Base-by-base conservation (phyloP, 1,139 yeast genomes). In the Pichia sp. region DNA sequence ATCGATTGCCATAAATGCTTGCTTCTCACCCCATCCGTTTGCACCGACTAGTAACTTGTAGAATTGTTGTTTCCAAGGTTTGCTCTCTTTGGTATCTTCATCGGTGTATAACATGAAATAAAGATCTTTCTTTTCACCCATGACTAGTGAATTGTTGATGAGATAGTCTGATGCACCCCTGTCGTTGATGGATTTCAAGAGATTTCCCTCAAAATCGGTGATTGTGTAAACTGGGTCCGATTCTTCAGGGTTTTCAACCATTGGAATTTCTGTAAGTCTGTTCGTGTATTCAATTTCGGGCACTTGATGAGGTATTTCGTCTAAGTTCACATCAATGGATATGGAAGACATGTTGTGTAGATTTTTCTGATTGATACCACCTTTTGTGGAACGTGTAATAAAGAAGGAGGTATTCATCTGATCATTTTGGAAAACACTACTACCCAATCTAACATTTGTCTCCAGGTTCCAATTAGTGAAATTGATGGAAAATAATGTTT, bases 131-230 rank as follows among this genome's bases (percentile, higher is more conserved):
- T 29, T 75, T 55, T 38, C 69, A 68, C 47, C 69, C 70, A 35
- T 75, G 56, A 29, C 58, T 31, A 52, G 47, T 3, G 56, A 51
- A 47, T 69, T 72, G 6, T 59, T 58, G 40, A 69, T 74, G 39
- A 74, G 58, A 39, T 53, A 68, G 25, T 60, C 60, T 1, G 77
- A 63, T 2, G 78, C 78, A 1, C 76, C 62, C 35, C 58, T 50
- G 21, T 56, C 50, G 42, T 73, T 68, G 40, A 74, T 64, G n/a
- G 56, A 40, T 47, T 72, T 72, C 38, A 72, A 53, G 41, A 74
- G 54, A 47, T 74, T 74, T 1, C 75, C 76, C 6, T 64, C 60
- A 41, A 63, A 63, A 14, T 58, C 60, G 3, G 77, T 69, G 27
- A 73, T 59, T 6, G 45, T 26, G 15, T 40, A 41, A 62, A 51